Evolutionary conservation across 2,329 filamentous ascomycete genomes (phyloP), one percentile per base, ranked within the genome.

Genomic region (Ascosphaera apis): DNA sequence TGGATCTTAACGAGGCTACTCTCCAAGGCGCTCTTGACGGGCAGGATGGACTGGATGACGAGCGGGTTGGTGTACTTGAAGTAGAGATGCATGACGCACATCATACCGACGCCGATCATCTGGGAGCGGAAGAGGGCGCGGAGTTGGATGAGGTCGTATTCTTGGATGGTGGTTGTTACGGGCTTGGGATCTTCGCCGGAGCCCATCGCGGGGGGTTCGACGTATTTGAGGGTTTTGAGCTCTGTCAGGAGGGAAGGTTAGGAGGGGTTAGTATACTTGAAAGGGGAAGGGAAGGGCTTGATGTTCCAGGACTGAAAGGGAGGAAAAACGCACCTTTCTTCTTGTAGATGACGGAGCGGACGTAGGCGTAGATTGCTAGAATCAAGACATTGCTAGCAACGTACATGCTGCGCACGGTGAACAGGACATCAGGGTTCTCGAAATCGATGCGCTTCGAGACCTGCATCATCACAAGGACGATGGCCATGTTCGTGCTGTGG

Each of bases 11-110:
- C 71, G 49, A 93, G 66, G 67, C 93, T 95, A 62, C 76, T 69
- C 67, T 98, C 88, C 58, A 98, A 70, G 33, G 83, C 86, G 54
- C 78, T 70, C 76, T 98, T 98, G 59, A 95, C 67, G 23, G 88
- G 88, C 53, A 98, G 88, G 63, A 98, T 92, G 57, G 79, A 91
- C 72, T 98, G 88, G 64, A 98, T 92, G 51, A 93, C 66, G 36
- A 98, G 79, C 31, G 88, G 88, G 73, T 95, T 98, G 64, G 84
- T 95, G 76, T 95, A 98, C 60, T 93, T 84, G 69, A 98, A 79
- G 74, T 95, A 98, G 42, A 98, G 46, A 65, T 98, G 88, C 86
- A 98, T 95, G 53, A 93, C 80, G 42, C 61, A 73, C 86, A 98
- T 95, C 84, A 98, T 98, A 57, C 70, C 84, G 40, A 98, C 67